Percentiles rank a stretch among this genome's conserved stretches.
Evolutionary conservation across 768 basidiomycete genomes (phyloP).

Genomic region (Lyophyllum semitale): DNA sequence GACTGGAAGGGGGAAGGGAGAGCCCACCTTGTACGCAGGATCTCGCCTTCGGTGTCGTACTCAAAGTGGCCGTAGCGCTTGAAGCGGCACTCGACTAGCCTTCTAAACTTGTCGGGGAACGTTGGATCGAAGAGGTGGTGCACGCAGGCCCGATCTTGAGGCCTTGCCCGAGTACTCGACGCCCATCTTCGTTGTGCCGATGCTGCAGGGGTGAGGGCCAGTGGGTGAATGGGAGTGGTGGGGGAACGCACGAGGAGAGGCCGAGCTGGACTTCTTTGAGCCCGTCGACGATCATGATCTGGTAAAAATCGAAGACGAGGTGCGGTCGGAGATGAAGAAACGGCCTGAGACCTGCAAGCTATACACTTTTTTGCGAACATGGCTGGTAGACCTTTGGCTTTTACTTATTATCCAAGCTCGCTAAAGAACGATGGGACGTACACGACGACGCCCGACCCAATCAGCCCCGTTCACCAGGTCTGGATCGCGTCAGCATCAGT

Average conservation of each 20-base stretch:
- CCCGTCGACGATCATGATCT: constrained; percentile 99
- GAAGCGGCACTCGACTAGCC: constrained; percentile 93
- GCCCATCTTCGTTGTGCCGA: constrained; percentile 97
- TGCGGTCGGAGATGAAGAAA: constrained; percentile 92
- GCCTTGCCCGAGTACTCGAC: constrained; percentile 99
- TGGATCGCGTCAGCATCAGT: no score
- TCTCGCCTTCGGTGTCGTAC: constrained; percentile 98
- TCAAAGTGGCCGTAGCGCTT: constrained; percentile 98
- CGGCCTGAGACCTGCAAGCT: no score
- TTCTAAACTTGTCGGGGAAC: constrained; percentile 92
- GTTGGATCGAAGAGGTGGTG: constrained; percentile 93
- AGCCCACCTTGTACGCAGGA: constrained; percentile 78
- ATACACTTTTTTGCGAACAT: no score
- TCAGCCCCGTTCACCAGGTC: constrained; percentile 88
- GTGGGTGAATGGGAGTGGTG: no score
- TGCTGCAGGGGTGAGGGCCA: constrained; percentile 47
- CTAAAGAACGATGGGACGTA: constrained; percentile 94
- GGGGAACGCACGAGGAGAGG: constrained; percentile 61
- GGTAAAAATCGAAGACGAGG: constrained; percentile 98
- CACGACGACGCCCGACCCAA: constrained; percentile 95
- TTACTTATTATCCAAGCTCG: no score
- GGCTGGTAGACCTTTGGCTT: no score
- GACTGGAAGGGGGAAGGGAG: no score
- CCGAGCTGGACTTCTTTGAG: constrained; percentile 98
- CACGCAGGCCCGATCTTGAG: constrained; percentile 91